phyloP scores from a whole-genome alignment of 2,329 filamentous ascomycete genomes.

The Seiridium cupressi region DNA sequence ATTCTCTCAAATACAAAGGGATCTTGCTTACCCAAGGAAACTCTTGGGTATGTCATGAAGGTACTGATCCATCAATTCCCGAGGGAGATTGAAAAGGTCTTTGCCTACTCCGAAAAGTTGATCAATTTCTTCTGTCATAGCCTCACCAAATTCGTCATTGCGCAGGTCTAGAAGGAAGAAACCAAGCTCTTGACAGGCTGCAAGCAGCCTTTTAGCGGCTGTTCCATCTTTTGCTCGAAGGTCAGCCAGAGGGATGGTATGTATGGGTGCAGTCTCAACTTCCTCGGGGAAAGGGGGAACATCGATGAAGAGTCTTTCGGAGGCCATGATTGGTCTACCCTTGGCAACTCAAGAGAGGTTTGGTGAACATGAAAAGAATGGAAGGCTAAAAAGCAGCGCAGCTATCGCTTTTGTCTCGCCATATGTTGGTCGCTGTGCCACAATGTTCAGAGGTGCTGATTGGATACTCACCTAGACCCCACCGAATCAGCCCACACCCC shows the following conservation, averaged over 20 bases:
- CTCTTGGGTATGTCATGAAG: conserved; percentile 11
- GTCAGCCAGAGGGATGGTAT: not conserved
- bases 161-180: conserved; percentile 17
- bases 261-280: not conserved
- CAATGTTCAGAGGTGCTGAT: too few species aligned
- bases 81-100: conserved; percentile 9
- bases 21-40: conserved; percentile 13
- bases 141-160: conserved; percentile 8
- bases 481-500: too few species aligned
- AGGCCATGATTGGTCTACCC: not conserved
- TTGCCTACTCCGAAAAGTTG: conserved; percentile 11
- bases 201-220: not conserved
- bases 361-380: too few species aligned
- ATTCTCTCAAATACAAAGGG: not conserved
- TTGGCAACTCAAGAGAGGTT: too few species aligned
- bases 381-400: too few species aligned
- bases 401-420: too few species aligned
- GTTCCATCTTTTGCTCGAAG: not conserved
- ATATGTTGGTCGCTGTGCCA: too few species aligned
- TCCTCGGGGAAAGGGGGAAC: not conserved
- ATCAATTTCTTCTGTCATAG: conserved; percentile 11
- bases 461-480: too few species aligned
- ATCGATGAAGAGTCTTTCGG: not conserved
- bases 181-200: conserved; percentile 11
- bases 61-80: conserved; percentile 10